Conservation (phyloP, 2,329 filamentous ascomycete species). For the Cercospora zeae-maydis region DNA sequence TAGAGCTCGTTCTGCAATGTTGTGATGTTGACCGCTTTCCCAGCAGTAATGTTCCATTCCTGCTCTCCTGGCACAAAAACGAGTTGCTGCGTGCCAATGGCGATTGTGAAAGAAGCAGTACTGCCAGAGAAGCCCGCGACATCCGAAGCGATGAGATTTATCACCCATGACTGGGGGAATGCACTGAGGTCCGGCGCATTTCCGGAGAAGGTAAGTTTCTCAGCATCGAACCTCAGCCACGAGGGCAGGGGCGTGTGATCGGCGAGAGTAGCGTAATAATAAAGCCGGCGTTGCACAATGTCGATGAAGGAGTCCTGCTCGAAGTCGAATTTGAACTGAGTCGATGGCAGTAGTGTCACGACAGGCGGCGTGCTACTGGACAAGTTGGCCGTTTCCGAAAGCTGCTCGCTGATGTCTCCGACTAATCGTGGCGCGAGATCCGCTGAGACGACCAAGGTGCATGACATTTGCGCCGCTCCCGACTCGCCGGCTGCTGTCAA, state of each 20-base stretch:
- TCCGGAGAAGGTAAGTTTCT: constrained; percentile 65
- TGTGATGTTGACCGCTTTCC: constrained; percentile 33
- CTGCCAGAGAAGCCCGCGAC: constrained; percentile 71
- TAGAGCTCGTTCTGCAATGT: constrained; percentile 35
- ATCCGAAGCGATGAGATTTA: constrained; percentile 74
- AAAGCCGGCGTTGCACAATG: constrained; percentile 48
- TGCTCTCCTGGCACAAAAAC: constrained; percentile 59
- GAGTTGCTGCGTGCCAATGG: constrained; percentile 68
- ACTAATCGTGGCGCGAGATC: constrained; percentile 53
- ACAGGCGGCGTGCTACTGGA: constrained; percentile 56
- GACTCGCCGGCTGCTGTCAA: constrained; percentile 66
- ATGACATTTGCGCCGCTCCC: constrained; percentile 61
- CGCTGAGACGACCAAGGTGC: constrained; percentile 67
- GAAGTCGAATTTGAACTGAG: constrained; percentile 44
- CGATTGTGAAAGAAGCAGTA: constrained; percentile 64
- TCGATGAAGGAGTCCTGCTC: constrained; percentile 57
- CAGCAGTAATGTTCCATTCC: constrained; percentile 35
- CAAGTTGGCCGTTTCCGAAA: constrained; percentile 54
- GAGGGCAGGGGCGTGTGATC: constrained; percentile 80
- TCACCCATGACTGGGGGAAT: constrained; percentile 67
- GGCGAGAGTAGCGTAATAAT: constrained; percentile 71
- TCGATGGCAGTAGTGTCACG: constrained; percentile 43
- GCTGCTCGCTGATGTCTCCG: constrained; percentile 57
- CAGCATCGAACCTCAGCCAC: constrained; percentile 73
- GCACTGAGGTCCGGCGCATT: constrained; percentile 63